Conservation (phyloP, 495 filamentous ascomycete genomes). For the Xylaria venustula region DNA sequence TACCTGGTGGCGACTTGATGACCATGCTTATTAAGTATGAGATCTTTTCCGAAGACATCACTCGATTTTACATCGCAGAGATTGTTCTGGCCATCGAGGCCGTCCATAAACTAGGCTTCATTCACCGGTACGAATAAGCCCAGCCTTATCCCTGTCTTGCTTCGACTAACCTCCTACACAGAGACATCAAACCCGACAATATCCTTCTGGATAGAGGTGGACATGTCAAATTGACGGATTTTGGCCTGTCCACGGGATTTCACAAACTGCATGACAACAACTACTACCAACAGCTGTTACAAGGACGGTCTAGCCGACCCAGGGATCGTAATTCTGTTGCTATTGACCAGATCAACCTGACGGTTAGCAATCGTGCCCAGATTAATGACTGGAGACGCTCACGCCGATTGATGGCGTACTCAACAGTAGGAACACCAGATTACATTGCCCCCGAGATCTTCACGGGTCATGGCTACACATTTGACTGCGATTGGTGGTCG, state of each 20-base stretch:
- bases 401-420: constrained; percentile 91
- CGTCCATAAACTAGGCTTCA: constrained; percentile 96
- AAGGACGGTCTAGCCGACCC: constrained; percentile 70
- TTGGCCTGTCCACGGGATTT: constrained; percentile 96
- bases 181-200: constrained; percentile 99
- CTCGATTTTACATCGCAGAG: constrained; percentile 98
- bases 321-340: constrained; percentile 88
- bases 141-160: neutral
- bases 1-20: constrained; percentile 98
- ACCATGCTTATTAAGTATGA: constrained; percentile 99
- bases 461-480: constrained; percentile 90
- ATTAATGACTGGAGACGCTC: constrained; percentile 99
- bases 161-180: constrained; percentile 35
- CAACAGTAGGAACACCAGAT: constrained; percentile 95
- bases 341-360: constrained; percentile 96
- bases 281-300: constrained; percentile 96
- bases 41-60: constrained; percentile 98
- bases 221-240: constrained; percentile 98
- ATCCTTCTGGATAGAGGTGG: constrained; percentile 93
- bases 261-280: constrained; percentile 96
- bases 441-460: constrained; percentile 99
- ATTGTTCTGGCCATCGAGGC: constrained; percentile 96
- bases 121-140: constrained; percentile 75
- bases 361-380: constrained; percentile 91
- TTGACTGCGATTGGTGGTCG: constrained; percentile 98